phyloP scores from a whole-genome alignment of 2,329 filamentous ascomycete species.

The Colletotrichum musicola region DNA sequence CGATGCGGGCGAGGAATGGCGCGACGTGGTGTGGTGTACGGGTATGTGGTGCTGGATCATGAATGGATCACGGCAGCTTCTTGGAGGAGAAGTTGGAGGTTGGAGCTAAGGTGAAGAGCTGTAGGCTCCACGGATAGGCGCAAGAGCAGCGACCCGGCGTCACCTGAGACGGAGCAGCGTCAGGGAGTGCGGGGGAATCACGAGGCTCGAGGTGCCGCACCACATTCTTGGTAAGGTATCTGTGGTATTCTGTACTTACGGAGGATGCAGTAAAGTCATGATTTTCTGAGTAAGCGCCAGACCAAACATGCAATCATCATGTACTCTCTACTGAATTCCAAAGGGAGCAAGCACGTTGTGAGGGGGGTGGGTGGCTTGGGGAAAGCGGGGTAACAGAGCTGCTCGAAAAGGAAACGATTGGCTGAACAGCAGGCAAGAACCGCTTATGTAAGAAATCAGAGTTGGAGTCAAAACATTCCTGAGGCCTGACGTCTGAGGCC shows the following conservation, averaged over 20 bases:
- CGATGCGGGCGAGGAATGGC: constrained; percentile 10
- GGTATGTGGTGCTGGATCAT: not conserved
- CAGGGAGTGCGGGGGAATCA: constrained; percentile 38
- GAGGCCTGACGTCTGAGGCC: constrained; percentile 21
- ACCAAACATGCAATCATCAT: no score
- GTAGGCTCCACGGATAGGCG: not conserved
- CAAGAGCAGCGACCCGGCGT: constrained; percentile 4
- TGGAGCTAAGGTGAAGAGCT: not conserved
- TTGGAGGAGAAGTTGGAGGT: not conserved
- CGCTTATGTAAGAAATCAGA: constrained; percentile 28
- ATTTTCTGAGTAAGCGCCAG: no score
- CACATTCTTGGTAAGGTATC: no score
- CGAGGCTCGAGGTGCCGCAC: constrained; percentile 10
- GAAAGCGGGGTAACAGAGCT: constrained; percentile 22
- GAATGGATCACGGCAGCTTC: constrained; percentile 11
- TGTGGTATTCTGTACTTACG: no score
- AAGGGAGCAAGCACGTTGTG: no score
- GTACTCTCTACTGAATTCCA: no score
- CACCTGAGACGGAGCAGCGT: constrained; percentile 38
- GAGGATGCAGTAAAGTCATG: no score
- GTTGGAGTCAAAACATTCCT: constrained; percentile 20
- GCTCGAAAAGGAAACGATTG: not conserved
- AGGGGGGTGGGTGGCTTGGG: constrained; percentile 12
- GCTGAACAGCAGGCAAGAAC: not conserved
- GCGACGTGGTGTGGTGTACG: not conserved